These are phyloP conservation scores for Phaffomyces thermotolerans DNA, from an alignment of 805 yeast species.

Conservation along the genomic window DNA sequence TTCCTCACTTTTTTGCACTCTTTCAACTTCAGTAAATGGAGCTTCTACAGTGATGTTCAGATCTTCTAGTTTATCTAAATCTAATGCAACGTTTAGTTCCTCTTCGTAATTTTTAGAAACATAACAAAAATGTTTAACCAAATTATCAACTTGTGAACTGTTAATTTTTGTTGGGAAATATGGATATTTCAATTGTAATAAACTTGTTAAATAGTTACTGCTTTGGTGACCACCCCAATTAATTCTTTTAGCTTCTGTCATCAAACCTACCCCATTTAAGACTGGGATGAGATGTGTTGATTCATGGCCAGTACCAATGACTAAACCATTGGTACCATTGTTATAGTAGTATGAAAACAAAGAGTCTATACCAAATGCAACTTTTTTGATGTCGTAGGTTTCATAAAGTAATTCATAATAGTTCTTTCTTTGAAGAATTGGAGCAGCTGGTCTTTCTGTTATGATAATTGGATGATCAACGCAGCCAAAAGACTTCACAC, in stretches of 20 bases:
- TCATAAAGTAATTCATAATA: conserved; percentile 85
- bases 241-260: conserved; percentile 67
- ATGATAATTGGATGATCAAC: conserved; percentile 76
- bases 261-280: conserved; percentile 54
- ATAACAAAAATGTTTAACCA: conserved; percentile 74
- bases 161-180: conserved; percentile 75
- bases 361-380: conserved; percentile 76
- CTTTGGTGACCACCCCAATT: conserved; percentile 89
- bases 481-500: conserved; percentile 45
- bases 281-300: conserved; percentile 81
- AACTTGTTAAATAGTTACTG: conserved; percentile 51
- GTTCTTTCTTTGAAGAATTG: conserved; percentile 59
- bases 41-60: conserved; percentile 80
- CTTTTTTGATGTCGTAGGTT: conserved; percentile 66
- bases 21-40: conserved; percentile 61
- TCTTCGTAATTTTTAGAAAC: conserved; percentile 59
- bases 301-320: conserved; percentile 77
- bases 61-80: conserved; percentile 53
- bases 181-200: conserved; percentile 80
- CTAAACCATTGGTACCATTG: conserved; percentile 55
- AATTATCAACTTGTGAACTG: conserved; percentile 51
- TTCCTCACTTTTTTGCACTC: conserved; percentile 73
- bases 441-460: conserved; percentile 70
- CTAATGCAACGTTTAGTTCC: conserved; percentile 52
- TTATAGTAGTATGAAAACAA: conserved; percentile 72